phyloP scores from a whole-genome alignment of 2,329 filamentous ascomycete species.

The Neospermospora avenae region DNA sequence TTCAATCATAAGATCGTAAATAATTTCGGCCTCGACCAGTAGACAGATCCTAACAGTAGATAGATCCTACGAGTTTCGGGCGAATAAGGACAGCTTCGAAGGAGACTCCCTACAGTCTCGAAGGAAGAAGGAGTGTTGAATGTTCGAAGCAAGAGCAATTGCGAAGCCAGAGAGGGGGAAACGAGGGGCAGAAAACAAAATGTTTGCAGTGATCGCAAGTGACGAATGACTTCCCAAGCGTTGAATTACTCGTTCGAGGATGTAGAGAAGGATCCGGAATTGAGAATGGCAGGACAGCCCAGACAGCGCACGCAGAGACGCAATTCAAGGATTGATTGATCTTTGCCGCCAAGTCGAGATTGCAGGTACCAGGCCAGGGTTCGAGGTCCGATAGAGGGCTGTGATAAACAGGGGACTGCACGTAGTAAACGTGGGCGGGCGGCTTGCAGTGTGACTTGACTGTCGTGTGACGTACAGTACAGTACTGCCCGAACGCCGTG shows the following conservation, averaged over 20 bases:
- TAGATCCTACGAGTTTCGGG: not conserved
- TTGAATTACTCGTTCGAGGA: not conserved
- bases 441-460: not conserved
- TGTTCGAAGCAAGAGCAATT: not conserved
- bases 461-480: not conserved
- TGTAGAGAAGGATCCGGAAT: not conserved
- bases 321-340: slow-evolving; percentile 4
- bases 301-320: not conserved
- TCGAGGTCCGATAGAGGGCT: not conserved
- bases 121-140: not conserved
- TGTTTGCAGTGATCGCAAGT: not conserved
- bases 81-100: not conserved
- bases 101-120: not conserved
- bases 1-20: not conserved
- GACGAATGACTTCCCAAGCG: not conserved
- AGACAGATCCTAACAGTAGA: not conserved
- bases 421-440: not conserved
- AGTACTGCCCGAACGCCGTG: not conserved
- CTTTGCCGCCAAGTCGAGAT: not conserved
- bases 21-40: too few species aligned
- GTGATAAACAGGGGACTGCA: not conserved
- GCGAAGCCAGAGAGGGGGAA: not conserved
- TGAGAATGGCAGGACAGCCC: not conserved
- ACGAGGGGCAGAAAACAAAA: not conserved
- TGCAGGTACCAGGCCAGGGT: not conserved